phyloP scores from a whole-genome alignment of 305 asterid species.

The Lippia alba region DNA sequence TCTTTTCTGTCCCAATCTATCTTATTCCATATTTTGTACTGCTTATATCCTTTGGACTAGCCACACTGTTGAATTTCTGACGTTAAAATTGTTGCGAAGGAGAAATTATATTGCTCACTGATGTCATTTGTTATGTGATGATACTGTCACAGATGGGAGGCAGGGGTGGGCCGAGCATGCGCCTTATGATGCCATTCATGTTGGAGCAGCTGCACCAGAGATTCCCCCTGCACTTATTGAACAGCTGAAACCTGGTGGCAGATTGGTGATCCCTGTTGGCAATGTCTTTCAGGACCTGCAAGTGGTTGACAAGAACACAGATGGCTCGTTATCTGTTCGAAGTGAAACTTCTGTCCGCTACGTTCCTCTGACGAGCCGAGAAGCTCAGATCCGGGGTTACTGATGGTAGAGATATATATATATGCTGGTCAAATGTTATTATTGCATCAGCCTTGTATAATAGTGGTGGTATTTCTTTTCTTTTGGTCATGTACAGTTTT shows the following conservation, averaged over 20 bases:
- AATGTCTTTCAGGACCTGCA: slow-evolving; percentile 76
- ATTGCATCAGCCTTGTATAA: too few species aligned
- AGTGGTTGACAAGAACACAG: slow-evolving; percentile 81
- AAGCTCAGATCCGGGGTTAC: slow-evolving; percentile 65
- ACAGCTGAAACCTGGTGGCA: slow-evolving; percentile 95
- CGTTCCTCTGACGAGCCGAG: slow-evolving; percentile 80
- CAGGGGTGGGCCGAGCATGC: slow-evolving; percentile 88
- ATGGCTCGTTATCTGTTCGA: slow-evolving; percentile 62
- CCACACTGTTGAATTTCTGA: not conserved
- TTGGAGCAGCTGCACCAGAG: slow-evolving; percentile 95
- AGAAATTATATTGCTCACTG: not conserved
- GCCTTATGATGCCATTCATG: slow-evolving; percentile 95
- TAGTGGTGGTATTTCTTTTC: not conserved
- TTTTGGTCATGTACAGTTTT: slow-evolving; percentile 28
- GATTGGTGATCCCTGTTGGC: slow-evolving; percentile 97
- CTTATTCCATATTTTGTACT: too few species aligned
- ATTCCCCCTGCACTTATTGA: slow-evolving; percentile 81
- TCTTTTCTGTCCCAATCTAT: too few species aligned
- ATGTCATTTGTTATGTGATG: not conserved
- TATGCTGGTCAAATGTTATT: not conserved
- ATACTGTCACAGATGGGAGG: slow-evolving; percentile 72
- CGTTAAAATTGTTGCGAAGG: not conserved
- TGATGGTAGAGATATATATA: slow-evolving; percentile 13
- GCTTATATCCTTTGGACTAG: too few species aligned
- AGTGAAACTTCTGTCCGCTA: slow-evolving; percentile 87